Conservation (phyloP, 345 rosid species). For the Salix arbutifolia region DNA sequence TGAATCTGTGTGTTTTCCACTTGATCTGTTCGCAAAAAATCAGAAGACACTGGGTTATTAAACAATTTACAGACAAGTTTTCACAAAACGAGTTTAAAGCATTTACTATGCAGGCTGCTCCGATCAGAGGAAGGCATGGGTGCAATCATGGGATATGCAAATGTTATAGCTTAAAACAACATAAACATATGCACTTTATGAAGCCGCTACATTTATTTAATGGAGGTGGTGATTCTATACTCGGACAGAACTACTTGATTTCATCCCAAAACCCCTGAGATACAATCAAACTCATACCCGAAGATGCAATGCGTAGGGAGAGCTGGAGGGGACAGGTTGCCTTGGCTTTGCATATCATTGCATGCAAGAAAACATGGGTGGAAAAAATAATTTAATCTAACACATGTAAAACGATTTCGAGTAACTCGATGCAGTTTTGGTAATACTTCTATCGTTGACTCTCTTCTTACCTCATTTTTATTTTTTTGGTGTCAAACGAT, state of each 20-base stretch:
- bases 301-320: not conserved
- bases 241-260: too few relatives aligned
- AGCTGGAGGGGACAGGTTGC: not conserved
- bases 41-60: not conserved
- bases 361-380: not conserved
- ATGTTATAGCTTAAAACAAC: not conserved
- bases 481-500: not conserved
- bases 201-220: not conserved
- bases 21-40: not conserved
- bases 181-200: not conserved
- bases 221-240: not conserved
- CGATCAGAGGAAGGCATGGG: not conserved
- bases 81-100: not conserved
- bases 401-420: not conserved
- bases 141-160: not conserved
- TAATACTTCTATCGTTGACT: not conserved
- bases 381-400: not conserved
- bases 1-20: not conserved
- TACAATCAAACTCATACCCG: not conserved
- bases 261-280: not conserved
- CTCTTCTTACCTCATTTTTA: conserved; percentile 1
- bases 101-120: too few relatives aligned
- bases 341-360: not conserved
- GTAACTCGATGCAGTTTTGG: not conserved
- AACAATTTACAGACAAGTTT: too few relatives aligned